A percentile compares a stretch with the other conserved stretches of the same genome.
Conservation (phyloP, 352 stramenopile species). For the Blastocystis sp. region DNA sequence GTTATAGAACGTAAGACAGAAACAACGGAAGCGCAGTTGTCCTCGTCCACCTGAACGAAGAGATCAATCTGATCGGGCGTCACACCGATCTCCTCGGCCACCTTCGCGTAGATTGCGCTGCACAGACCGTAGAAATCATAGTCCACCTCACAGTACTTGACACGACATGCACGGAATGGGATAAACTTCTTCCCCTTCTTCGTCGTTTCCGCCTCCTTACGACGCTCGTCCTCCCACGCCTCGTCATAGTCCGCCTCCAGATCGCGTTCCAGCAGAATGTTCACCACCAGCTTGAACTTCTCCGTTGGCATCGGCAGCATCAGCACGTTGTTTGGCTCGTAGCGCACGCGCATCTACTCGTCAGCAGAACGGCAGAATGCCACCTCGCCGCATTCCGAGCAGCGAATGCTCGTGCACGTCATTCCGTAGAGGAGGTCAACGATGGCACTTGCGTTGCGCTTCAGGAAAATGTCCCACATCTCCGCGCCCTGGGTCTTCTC, state of each 20-base stretch:
- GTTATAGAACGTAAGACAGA: conserved; percentile 2
- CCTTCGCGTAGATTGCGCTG: conserved; percentile 14
- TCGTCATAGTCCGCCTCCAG: neutral
- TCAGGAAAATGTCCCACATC: conserved; percentile 64
- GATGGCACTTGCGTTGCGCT: conserved; percentile 57
- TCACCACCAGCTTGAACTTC: conserved; percentile 32
- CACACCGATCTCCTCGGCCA: neutral
- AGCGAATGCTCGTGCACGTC: conserved; percentile 33
- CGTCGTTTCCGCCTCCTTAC: neutral
- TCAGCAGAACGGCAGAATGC: neutral
- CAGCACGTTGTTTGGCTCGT: conserved; percentile 58
- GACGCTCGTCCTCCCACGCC: neutral
- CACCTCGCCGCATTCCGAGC: conserved; percentile 46
- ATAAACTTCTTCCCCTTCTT: neutral
- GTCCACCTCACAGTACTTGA: conserved; percentile 36
- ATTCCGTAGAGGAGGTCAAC: conserved; percentile 62
- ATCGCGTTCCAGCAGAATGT: conserved; percentile 48
- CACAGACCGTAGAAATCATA: conserved; percentile 61
- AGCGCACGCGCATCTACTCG: conserved; percentile 32
- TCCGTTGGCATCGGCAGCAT: conserved; percentile 60
- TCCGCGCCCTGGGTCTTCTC: conserved; percentile 25
- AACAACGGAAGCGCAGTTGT: neutral
- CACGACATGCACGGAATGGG: neutral
- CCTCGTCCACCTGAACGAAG: conserved; percentile 3
- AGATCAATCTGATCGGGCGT: conserved; percentile 20